phyloP scores from a whole-genome alignment of 2,329 filamentous ascomycete species.

The Lecanicillium sp. region DNA sequence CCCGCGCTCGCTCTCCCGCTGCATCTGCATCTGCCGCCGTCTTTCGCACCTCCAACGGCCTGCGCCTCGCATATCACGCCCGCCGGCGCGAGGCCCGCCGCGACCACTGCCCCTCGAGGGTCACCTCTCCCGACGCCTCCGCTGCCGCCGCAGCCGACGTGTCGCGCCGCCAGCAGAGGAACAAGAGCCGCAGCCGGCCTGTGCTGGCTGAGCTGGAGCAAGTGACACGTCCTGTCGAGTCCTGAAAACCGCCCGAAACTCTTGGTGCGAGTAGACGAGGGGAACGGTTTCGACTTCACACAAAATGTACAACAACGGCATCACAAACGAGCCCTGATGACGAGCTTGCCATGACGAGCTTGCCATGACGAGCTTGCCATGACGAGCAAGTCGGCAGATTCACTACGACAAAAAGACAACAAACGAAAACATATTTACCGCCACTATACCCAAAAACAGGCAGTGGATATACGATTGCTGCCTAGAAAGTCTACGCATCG shows the following conservation, averaged over 20 bases:
- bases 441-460: not conserved
- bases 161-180: conserved; percentile 32
- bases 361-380: not conserved
- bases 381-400: not conserved
- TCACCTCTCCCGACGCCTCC: conserved; percentile 29
- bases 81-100: conserved; percentile 36
- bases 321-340: not conserved
- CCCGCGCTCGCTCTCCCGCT: conserved; percentile 26
- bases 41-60: conserved; percentile 35
- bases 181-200: conserved; percentile 33
- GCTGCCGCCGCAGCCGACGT: conserved; percentile 24
- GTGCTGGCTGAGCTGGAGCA: conserved; percentile 23
- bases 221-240: not conserved
- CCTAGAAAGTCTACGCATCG: not conserved
- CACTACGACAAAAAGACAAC: not conserved
- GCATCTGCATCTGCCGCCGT: conserved; percentile 28
- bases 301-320: not conserved
- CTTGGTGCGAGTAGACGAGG: not conserved
- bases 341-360: not conserved
- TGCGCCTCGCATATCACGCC: conserved; percentile 33
- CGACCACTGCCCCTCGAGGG: conserved; percentile 38
- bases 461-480: not conserved
- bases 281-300: not conserved
- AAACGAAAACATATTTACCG: not conserved
- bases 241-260: not conserved